Percentiles rank a stretch among this genome's conserved stretches.
Conservation (phyloP, 1,284 basidiomycete species). For the Entoloma clypeatum region DNA sequence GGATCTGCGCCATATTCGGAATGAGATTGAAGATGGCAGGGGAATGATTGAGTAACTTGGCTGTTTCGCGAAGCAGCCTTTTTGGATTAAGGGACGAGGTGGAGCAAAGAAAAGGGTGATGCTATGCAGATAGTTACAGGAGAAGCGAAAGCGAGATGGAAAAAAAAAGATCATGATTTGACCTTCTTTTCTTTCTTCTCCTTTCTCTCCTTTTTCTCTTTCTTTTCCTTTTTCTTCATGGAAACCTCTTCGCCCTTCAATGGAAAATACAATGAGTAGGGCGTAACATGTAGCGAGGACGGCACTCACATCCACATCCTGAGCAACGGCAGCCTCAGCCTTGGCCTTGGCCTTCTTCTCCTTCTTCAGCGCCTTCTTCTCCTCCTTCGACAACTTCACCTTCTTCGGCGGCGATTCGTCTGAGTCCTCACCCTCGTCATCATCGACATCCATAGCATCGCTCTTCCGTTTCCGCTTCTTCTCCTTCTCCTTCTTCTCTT, state of each 20-base stretch:
- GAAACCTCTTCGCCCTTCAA: constrained; percentile 26
- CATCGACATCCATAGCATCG: constrained; percentile 61
- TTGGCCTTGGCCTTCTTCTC: constrained; percentile 63
- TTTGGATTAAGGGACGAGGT: not conserved
- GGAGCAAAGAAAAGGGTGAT: not conserved
- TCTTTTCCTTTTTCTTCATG: constrained; percentile 33
- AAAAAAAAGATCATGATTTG: constrained; percentile 33
- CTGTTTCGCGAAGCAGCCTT: no score
- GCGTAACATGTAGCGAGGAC: constrained; percentile 5
- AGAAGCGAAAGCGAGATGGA: constrained; percentile 12
- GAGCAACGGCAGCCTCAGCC: constrained; percentile 35
- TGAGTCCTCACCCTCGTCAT: constrained; percentile 52
- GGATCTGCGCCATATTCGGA: no score
- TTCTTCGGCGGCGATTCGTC: no score
- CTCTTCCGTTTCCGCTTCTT: constrained; percentile 62
- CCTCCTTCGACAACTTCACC: constrained; percentile 74
- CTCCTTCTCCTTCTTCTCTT: constrained; percentile 55
- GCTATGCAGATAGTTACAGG: constrained; percentile 8
- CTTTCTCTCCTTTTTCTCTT: constrained; percentile 35
- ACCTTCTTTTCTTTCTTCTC: constrained; percentile 46
- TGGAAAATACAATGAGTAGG: constrained; percentile 10
- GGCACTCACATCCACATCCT: constrained; percentile 30
- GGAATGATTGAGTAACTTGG: no score
- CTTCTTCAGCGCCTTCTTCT: constrained; percentile 80
- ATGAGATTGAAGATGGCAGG: no score